These are phyloP conservation scores for Chlamydomonas asymmetrica DNA, from an alignment of 139 green algal genomes.

Conservation along the genomic window DNA sequence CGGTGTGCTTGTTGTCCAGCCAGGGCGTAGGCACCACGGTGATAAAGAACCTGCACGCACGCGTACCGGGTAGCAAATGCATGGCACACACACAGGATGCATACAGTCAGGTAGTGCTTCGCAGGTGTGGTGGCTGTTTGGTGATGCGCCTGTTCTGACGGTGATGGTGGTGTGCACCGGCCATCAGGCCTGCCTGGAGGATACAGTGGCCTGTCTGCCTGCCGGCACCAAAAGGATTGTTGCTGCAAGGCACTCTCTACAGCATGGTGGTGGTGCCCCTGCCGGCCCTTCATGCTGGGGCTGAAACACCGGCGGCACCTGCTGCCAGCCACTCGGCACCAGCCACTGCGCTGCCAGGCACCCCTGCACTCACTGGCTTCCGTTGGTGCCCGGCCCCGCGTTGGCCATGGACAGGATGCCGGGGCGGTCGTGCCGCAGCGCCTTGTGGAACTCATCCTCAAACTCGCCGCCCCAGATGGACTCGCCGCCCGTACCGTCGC, in stretches of 20 bases:
- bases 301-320: not conserved
- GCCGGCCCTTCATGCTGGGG: too few relatives aligned
- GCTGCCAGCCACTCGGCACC: not conserved
- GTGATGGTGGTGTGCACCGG: too few relatives aligned
- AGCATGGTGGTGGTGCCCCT: too few relatives aligned
- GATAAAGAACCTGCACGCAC: constrained; percentile 88
- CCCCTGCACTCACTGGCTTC: constrained; percentile 40
- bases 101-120: too few relatives aligned
- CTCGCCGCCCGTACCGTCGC: constrained; percentile 94
- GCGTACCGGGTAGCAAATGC: too few relatives aligned
- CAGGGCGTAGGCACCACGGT: constrained; percentile 89
- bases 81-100: too few relatives aligned
- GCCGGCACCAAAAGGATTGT: too few relatives aligned
- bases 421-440: constrained; percentile 87
- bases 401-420: constrained; percentile 74
- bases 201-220: too few relatives aligned
- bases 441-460: constrained; percentile 93
- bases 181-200: too few relatives aligned
- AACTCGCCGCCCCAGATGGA: constrained; percentile 98
- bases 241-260: too few relatives aligned
- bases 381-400: constrained; percentile 66
- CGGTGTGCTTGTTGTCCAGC: constrained; percentile 78
- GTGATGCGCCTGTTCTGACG: too few relatives aligned
- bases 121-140: too few relatives aligned
- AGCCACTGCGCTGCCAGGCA: not conserved